Base-by-base conservation (phyloP, 2,329 filamentous ascomycete genomes). In the Colletotrichum cordylinicola region DNA sequence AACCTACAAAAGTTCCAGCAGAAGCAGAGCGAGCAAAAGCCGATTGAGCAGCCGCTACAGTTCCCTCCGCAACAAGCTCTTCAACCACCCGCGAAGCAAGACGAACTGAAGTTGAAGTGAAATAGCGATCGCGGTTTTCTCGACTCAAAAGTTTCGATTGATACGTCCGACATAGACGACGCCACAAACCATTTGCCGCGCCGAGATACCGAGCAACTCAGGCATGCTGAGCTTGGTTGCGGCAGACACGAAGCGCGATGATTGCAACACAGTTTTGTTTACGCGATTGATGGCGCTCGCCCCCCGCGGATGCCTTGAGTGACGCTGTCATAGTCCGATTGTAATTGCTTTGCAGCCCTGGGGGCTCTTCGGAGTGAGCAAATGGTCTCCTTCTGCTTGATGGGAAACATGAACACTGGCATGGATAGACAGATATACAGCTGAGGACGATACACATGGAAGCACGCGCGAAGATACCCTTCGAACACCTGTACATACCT, bases 1-100 rank as follows among this genome's bases (percentile, higher is more conserved):
- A 81, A 82, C n/a, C 62, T 75, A 0, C 52, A 61, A 12, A 75
- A 56, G n/a, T 31, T 79, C 9, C 78, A 79, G 60, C 75, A 79
- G 8, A 79, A 82, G 27, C 77, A 79, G 33, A 83, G 87, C 70
- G 84, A 85, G 9, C 48, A 74, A n/a, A 67, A 39, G 18, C 67
- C 37, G 13, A 69, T 16, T 4, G 68, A 39, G 1, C 62, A 72
- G 16, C 35, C 61, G 13, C 29, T 67, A 31, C 55, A 67, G 5
- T 15, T 67, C 12, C 55, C 62, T 13, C 55, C 39, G 7, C 72
- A 75, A 16, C 68, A 67, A 21, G 68, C 37, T 56, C n/a, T 67
- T 10, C 52, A 55, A 6, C 58, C 64, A 4, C 29, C 60, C n/a
- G 39, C 62, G 12, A 21, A 24, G 4, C 72, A 67, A 15, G 68